Conservation (phyloP, 75 land plant genomes). For the Ceratopteris richardii region DNA sequence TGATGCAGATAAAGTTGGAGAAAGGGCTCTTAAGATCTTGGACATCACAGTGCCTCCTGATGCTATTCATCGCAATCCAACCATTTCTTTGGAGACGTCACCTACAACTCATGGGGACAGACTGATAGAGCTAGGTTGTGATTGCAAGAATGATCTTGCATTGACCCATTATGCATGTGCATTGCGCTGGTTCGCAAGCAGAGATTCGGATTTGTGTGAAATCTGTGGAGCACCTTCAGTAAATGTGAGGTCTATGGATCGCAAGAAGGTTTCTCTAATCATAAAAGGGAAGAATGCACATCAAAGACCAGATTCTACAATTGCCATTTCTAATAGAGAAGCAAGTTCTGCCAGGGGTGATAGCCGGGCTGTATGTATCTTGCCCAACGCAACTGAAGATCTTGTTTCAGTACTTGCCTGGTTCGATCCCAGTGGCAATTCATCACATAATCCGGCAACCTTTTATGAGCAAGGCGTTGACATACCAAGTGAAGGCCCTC, state of each 20-base stretch:
- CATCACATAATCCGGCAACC: neutral
- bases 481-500: too few species aligned
- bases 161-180: slow-evolving; percentile 68
- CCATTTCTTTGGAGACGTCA: too few species aligned
- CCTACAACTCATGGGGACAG: slow-evolving; percentile 11
- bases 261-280: slow-evolving; percentile 46
- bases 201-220: slow-evolving; percentile 70
- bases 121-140: slow-evolving; percentile 61
- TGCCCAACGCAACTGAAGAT: neutral
- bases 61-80: too few species aligned
- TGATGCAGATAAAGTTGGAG: too few species aligned
- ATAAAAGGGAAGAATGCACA: slow-evolving; percentile 27
- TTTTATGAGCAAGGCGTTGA: too few species aligned
- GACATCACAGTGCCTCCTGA: too few species aligned
- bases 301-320: neutral
- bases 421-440: neutral
- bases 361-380: neutral
- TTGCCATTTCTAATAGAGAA: neutral
- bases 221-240: slow-evolving; percentile 50
- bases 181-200: slow-evolving; percentile 74
- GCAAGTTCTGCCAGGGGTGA: neutral
- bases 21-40: too few species aligned
- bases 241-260: slow-evolving; percentile 39
- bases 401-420: neutral
- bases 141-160: slow-evolving; percentile 65